Evolutionary conservation across 495 filamentous ascomycete genomes (phyloP).

Genomic region (Penicillium nucicola): DNA sequence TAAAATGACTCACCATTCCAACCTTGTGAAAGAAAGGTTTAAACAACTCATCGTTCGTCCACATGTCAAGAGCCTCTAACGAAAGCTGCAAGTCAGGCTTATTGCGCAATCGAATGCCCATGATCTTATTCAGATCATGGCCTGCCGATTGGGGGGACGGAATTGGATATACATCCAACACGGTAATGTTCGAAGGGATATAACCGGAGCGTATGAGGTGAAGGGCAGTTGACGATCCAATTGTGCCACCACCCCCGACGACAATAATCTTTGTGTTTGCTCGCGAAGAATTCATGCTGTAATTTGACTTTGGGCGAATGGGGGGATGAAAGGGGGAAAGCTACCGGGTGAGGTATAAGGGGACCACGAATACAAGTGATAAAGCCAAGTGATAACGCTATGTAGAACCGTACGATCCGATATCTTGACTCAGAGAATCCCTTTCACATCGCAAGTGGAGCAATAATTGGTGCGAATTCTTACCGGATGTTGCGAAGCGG

Average conservation of each 20-base stretch:
- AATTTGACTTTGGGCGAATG: neutral
- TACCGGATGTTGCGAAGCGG: neutral
- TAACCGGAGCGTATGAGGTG: conserved; percentile 44
- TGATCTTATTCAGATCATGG: conserved; percentile 50
- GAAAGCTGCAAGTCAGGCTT: conserved; percentile 14
- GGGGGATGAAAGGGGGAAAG: neutral
- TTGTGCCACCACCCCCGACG: conserved; percentile 35
- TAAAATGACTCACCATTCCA: conserved; percentile 16
- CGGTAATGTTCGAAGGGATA: conserved; percentile 34
- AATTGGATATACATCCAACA: conserved; percentile 40
- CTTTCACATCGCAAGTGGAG: no score
- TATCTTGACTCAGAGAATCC: no score
- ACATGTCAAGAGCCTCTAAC: conserved; percentile 34
- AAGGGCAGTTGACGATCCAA: conserved; percentile 44
- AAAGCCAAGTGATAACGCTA: neutral
- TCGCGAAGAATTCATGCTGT: conserved; percentile 6
- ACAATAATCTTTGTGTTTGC: conserved; percentile 13
- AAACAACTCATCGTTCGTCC: conserved; percentile 44
- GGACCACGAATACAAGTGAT: neutral
- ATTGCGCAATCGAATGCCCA: conserved; percentile 18
- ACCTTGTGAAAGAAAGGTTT: conserved; percentile 43
- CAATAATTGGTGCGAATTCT: neutral
- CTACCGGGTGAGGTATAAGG: no score
- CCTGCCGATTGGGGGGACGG: conserved; percentile 45
- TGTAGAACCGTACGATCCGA: neutral